Evolutionary conservation across 352 stramenopile genomes (phyloP).

Genomic region (Pythium periplocum): DNA sequence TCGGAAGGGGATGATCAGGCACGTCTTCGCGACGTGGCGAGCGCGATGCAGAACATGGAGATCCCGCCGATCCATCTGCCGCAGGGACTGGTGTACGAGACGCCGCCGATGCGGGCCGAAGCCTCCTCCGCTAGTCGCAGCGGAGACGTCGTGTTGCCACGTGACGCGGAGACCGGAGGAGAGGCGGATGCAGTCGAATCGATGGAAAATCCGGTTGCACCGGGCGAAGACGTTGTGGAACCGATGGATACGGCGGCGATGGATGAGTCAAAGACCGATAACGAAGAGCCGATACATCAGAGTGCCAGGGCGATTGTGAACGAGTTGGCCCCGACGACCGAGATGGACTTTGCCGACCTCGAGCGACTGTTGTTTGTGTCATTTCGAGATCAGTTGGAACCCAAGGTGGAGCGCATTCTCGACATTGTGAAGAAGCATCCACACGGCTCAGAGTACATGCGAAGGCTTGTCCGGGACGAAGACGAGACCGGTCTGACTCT

Average conservation of each 20-base stretch:
- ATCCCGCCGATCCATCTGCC: too few relatives aligned
- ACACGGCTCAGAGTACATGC: conserved; percentile 44
- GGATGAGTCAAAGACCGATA: conserved; percentile 72
- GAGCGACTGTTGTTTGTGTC: conserved; percentile 52
- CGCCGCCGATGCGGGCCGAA: too few relatives aligned
- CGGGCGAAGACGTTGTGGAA: conserved; percentile 3
- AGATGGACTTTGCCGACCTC: conserved; percentile 63
- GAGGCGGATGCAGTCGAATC: too few relatives aligned
- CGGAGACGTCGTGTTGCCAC: neutral
- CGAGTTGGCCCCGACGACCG: conserved; percentile 10
- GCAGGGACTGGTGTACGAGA: too few relatives aligned
- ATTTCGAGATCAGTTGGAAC: conserved; percentile 41
- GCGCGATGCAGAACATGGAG: too few relatives aligned
- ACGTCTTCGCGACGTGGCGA: too few relatives aligned
- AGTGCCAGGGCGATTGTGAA: conserved; percentile 2
- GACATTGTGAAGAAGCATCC: conserved; percentile 43
- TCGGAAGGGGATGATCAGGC: too few relatives aligned
- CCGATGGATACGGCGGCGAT: conserved; percentile 15
- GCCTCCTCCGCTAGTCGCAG: neutral
- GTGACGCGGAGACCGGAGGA: too few relatives aligned
- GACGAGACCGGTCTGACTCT: conserved; percentile 80
- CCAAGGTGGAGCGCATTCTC: conserved; percentile 56
- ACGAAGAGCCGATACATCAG: conserved; percentile 73
- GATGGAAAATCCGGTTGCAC: neutral
- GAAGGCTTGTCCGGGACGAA: conserved; percentile 44